Base-by-base conservation (phyloP, 1,139 yeast species). In the Geotrichum phurueaensis region DNA sequence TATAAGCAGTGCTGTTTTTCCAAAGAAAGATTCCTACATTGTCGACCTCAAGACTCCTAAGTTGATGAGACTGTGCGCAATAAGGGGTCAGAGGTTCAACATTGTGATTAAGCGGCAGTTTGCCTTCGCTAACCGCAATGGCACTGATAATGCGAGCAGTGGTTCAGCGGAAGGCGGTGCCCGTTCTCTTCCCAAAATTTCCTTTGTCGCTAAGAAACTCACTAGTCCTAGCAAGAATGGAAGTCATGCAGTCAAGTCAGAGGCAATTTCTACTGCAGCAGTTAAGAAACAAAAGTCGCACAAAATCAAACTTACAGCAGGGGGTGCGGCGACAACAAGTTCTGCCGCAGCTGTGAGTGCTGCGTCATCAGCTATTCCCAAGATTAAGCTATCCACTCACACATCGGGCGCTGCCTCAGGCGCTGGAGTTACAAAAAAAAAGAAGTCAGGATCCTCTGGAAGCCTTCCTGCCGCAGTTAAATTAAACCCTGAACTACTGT, bases 21-120 rank as follows among this genome's bases (percentile, higher is more conserved):
- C 81, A 51, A 83, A 90, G n/a, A 74, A 77, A 45, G 86, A 87
- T 65, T 78, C 84, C 2, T 81, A 85, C 55, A 70, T 81, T 23
- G 89, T 90, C 0, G 80, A 77, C 12, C 75, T 91, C 22, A 81
- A 85, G 1, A 76, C 85, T 20, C 97, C 97, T 2, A 79, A 82
- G 59, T 86, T 85, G 64, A 85, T 83, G 72, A 84, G 83, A 67
- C 76, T 92, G 48, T 83, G 82, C 2, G 87, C 88, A 1, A 81
- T 79, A 65, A 71, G 80, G 60, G 62, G 77, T 36, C 84, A 81
- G 1, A 74, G 78, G 18, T 84, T 84, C 2, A 76, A 75, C 58
- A 71, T 84, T 6, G 74, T 79, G 53, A 60, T 70, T 27, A 62
- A 59, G 54, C 47, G 64, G 25, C 57, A 60, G 29, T 51, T 49